phyloP scores from a whole-genome alignment of 495 filamentous ascomycete genomes.

The Astrocystis sublimbata region DNA sequence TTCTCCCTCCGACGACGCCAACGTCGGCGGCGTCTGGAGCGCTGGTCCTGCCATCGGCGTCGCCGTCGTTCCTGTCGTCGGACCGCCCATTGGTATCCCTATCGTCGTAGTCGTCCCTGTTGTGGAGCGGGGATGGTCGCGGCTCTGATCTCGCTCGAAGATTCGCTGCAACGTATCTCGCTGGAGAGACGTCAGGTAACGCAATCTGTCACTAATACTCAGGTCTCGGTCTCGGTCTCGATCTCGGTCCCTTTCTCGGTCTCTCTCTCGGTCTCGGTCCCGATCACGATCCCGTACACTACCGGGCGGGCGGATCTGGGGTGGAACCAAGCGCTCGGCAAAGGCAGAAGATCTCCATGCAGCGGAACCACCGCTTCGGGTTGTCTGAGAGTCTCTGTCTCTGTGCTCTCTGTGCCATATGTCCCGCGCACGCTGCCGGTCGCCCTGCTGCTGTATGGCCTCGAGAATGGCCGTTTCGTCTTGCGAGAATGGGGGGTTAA shows the following conservation, averaged over 20 bases:
- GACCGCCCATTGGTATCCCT: too few relatives aligned
- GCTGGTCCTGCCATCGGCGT: too few relatives aligned
- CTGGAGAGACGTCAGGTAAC: slow-evolving; percentile 24
- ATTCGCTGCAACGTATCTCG: slow-evolving; percentile 29
- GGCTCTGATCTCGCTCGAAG: slow-evolving; percentile 30
- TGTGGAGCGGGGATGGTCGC: slow-evolving; percentile 24
- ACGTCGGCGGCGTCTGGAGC: too few relatives aligned
- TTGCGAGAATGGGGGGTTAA: slow-evolving; percentile 41
- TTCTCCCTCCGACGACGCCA: slow-evolving; percentile 27
- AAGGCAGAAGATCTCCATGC: slow-evolving; percentile 25
- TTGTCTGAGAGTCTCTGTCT: slow-evolving; percentile 26
- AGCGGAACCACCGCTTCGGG: slow-evolving; percentile 12
- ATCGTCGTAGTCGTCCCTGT: slow-evolving; percentile 7
- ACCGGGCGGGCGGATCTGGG: slow-evolving; percentile 8
- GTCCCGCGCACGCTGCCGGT: slow-evolving; percentile 46
- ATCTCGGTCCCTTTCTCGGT: slow-evolving; percentile 17
- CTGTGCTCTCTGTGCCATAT: slow-evolving; percentile 27
- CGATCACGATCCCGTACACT: slow-evolving; percentile 16
- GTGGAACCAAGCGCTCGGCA: slow-evolving; percentile 32
- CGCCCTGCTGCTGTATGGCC: slow-evolving; percentile 47
- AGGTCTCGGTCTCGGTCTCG: slow-evolving; percentile 17
- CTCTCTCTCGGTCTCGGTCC: too few relatives aligned
- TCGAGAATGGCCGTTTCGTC: slow-evolving; percentile 52
- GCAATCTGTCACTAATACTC: slow-evolving; percentile 13
- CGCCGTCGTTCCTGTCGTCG: too few relatives aligned